Base-by-base conservation (phyloP, 2,329 filamentous ascomycete species). In the Alternaria sp. region DNA sequence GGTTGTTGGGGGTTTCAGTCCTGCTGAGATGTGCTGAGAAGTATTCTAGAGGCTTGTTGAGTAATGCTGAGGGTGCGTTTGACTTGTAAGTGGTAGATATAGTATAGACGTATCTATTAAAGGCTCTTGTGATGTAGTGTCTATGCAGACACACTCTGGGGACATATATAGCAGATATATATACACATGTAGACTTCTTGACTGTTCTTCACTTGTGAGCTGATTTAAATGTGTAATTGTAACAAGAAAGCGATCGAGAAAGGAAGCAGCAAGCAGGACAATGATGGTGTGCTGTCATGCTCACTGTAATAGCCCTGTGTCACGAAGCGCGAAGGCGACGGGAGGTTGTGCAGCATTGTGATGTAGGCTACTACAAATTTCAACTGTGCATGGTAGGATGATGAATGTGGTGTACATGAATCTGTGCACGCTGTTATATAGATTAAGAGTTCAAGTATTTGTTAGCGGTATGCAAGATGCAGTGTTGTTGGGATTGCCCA, bases 231-330 rank as follows among this genome's bases (percentile, higher is more conserved):
- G 1, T n/a, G 0, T 40, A 40, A 8, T 40, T n/a, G 32, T 40
- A 0, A 40, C 15, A n/a, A n/a, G 8, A 40, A 40, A 0, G 32
- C 32, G 15, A 40, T 0, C 0, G 32, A 40, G 8, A n/a, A 40
- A 40, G 32, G 1, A 8, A 36, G 4, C 15, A 36, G 32, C 1
- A 6, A n/a, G n/a, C n/a, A n/a, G n/a, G n/a, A n/a, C n/a, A n/a
- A 30, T 15, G 4, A 40, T 40, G 7, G 15, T 40, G 15, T 40
- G 32, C 1, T 40, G 1, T 1, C n/a, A 40, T 40, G 1, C 15
- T 40, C 32, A n/a, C 32, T 40, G 32, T 10, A 2, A 9, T 5
- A 8, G 1, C 0, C 32, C 1, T 1, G 32, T 10, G 1, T n/a
- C 32, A n/a, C 32, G 15, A 40, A 40, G 32, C 15, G 32, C 15